A percentile compares a stretch with the other conserved stretches of the same genome.
phyloP scores from a whole-genome alignment of 2,329 filamentous ascomycete species.

The Curvularia verruculosa region DNA sequence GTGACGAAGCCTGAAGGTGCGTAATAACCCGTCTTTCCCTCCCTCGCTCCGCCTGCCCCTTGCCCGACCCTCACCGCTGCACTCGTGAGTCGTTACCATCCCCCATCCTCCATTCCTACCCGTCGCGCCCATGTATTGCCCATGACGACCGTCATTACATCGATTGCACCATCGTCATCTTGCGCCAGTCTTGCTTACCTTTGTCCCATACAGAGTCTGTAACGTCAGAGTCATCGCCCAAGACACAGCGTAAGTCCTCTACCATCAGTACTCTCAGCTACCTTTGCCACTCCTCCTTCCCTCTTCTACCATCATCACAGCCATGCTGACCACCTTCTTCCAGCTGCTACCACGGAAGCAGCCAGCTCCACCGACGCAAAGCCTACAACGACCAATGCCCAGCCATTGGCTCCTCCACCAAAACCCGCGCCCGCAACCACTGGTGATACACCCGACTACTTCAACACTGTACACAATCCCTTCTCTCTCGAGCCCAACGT shows the following conservation, averaged over 20 bases:
- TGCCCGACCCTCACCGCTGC: constrained; percentile 4
- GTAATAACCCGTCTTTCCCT: constrained; percentile 25
- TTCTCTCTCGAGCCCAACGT: constrained; percentile 89
- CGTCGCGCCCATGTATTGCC: constrained; percentile 19
- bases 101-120: background rate
- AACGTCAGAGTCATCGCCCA: constrained; percentile 31
- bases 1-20: constrained; percentile 46
- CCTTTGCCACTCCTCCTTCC: constrained; percentile 8
- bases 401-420: constrained; percentile 60
- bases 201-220: constrained; percentile 28
- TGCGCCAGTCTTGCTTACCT: constrained; percentile 29
- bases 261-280: constrained; percentile 7
- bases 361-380: constrained; percentile 33
- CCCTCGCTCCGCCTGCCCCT: constrained; percentile 1
- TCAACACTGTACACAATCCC: constrained; percentile 56
- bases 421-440: constrained; percentile 52
- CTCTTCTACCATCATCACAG: constrained; percentile 6
- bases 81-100: background rate
- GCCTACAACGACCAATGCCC: constrained; percentile 50
- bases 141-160: background rate
- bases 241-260: constrained; percentile 40
- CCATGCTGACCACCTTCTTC: constrained; percentile 25
- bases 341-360: constrained; percentile 33
- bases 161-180: constrained; percentile 11
- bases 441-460: constrained; percentile 57